phyloP scores from a whole-genome alignment of 1,139 yeast species.

The Geotrichum restrictum region DNA sequence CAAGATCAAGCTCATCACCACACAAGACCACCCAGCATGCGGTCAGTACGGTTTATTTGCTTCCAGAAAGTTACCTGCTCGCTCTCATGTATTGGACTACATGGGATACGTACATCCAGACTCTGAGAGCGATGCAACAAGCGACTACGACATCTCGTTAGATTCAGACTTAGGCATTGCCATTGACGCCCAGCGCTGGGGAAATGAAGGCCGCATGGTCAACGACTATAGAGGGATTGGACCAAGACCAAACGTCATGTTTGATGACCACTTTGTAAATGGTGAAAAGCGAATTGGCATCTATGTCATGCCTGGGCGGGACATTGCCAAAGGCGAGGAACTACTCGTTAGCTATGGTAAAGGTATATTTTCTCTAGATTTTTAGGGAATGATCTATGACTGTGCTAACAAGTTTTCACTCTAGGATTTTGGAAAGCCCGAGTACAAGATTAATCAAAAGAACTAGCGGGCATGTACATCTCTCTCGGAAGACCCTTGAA shows the following conservation, averaged over 20 bases:
- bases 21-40: conserved; percentile 31
- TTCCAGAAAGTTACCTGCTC: conserved; percentile 27
- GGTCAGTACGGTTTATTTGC: conserved; percentile 34
- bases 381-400: background rate
- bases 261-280: conserved; percentile 28
- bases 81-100: conserved; percentile 31
- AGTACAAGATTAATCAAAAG: background rate
- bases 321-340: conserved; percentile 29
- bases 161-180: conserved; percentile 27
- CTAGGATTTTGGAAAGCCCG: conserved; percentile 28
- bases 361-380: conserved; percentile 11
- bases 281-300: conserved; percentile 31
- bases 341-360: conserved; percentile 32
- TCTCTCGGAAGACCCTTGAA: too few relatives aligned
- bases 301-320: conserved; percentile 24
- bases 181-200: conserved; percentile 31
- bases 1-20: conserved; percentile 27
- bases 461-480: too few relatives aligned
- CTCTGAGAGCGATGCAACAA: conserved; percentile 27
- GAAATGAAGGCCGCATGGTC: conserved; percentile 34
- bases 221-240: conserved; percentile 34
- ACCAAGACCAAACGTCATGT: conserved; percentile 29
- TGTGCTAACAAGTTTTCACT: background rate
- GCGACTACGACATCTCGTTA: conserved; percentile 33
- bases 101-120: conserved; percentile 32